Conservation (phyloP, 2,329 filamentous ascomycete genomes). For the Calonectria naviculata region DNA sequence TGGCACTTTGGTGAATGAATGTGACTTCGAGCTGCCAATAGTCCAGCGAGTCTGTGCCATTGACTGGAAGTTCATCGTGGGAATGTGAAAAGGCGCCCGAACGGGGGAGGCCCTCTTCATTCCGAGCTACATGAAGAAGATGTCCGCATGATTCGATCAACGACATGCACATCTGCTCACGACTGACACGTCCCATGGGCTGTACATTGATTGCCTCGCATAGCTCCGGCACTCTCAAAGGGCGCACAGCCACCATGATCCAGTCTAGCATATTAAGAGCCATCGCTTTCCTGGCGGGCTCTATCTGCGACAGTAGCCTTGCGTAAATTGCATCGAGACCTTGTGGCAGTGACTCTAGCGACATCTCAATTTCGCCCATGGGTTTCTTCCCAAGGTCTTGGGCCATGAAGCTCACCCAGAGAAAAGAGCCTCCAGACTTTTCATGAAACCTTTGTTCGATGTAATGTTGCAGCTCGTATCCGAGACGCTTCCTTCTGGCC, state of each 20-base stretch:
- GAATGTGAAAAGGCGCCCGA: rapidly evolving
- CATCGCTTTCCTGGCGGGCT: background rate
- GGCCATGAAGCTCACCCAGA: conserved; percentile 29
- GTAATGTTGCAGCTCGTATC: rapidly evolving
- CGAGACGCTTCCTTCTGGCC: background rate
- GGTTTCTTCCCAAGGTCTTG: conserved; percentile 17
- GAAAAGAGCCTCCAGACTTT: conserved; percentile 16
- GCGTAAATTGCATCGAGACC: conserved; percentile 19
- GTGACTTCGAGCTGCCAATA: background rate
- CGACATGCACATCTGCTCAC: background rate
- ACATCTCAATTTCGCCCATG: conserved; percentile 1
- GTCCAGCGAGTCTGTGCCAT: background rate
- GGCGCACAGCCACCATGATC: background rate
- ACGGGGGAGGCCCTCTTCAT: background rate
- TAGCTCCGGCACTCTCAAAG: conserved; percentile 2
- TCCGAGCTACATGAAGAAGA: conserved; percentile 3
- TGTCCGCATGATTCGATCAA: conserved; percentile 19
- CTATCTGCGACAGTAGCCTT: background rate
- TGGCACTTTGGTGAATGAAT: background rate
- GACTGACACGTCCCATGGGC: background rate
- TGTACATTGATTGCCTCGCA: conserved; percentile 13
- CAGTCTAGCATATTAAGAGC: conserved; percentile 6
- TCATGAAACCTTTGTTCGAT: conserved; percentile 4
- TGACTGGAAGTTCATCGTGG: background rate
- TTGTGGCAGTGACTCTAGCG: conserved; percentile 7